phyloP scores from a whole-genome alignment of 2,329 filamentous ascomycete species.

The Parascedosporium putredinis region DNA sequence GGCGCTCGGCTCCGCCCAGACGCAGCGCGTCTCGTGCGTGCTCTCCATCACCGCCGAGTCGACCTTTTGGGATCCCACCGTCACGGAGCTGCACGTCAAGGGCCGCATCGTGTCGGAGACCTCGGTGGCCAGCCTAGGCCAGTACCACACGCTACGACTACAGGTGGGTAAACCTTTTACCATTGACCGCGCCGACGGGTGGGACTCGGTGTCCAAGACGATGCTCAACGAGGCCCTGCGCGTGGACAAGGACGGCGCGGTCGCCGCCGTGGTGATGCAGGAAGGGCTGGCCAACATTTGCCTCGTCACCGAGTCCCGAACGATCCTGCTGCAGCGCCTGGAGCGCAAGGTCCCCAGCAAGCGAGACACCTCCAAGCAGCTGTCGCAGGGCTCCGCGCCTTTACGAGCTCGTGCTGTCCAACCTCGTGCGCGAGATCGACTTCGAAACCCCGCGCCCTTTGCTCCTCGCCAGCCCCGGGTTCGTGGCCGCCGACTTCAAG shows the following conservation, averaged over 20 bases:
- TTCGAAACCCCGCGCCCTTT: constrained; percentile 60
- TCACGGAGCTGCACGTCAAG: constrained; percentile 45
- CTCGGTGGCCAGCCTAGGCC: constrained; percentile 39
- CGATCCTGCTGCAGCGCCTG: constrained; percentile 60
- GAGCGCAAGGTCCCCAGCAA: constrained; percentile 60
- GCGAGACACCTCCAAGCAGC: constrained; percentile 51
- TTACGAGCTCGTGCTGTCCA: constrained; percentile 66
- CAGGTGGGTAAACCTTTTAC: constrained; percentile 83
- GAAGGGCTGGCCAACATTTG: constrained; percentile 78
- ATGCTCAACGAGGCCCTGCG: constrained; percentile 71
- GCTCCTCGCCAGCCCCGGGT: constrained; percentile 81
- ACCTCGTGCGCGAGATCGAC: constrained; percentile 68
- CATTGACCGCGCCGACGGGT: constrained; percentile 69
- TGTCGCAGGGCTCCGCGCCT: constrained; percentile 59
- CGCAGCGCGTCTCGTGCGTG: constrained; percentile 45
- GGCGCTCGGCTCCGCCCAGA: constrained; percentile 35
- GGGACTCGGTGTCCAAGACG: constrained; percentile 80
- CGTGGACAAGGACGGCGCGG: constrained; percentile 67
- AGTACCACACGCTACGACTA: constrained; percentile 60
- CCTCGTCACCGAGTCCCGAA: constrained; percentile 70
- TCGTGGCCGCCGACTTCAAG: constrained; percentile 71
- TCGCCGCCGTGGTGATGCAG: constrained; percentile 89
- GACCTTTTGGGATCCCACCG: constrained; percentile 47
- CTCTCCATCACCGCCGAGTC: constrained; percentile 46
- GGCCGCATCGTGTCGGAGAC: constrained; percentile 45